These are phyloP conservation scores for Thielaviopsis ethacetica DNA, from an alignment of 2,329 filamentous ascomycete species.

Conservation along the genomic window DNA sequence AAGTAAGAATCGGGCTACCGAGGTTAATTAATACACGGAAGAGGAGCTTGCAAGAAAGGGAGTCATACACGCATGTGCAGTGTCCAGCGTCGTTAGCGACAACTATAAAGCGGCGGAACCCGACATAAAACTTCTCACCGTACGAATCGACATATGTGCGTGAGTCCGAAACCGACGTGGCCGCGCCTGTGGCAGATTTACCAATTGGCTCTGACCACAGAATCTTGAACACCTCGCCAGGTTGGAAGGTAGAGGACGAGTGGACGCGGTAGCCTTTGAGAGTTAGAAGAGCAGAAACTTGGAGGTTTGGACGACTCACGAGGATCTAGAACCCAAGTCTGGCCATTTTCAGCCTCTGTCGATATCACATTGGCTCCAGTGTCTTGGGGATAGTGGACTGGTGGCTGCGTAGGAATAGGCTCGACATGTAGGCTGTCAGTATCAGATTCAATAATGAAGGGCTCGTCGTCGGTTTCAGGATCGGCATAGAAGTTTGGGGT, in stretches of 20 bases:
- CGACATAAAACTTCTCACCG: slow-evolving; percentile 27
- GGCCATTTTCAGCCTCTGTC: background rate
- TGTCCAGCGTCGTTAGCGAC: slow-evolving; percentile 34
- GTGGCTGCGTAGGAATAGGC: background rate
- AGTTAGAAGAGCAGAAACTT: background rate
- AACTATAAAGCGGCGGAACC: slow-evolving; percentile 38
- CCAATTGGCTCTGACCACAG: slow-evolving; percentile 37
- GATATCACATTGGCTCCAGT: background rate
- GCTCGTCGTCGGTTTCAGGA: background rate
- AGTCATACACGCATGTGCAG: slow-evolving; percentile 35
- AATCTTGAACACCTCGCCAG: slow-evolving; percentile 35
- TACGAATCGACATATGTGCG: slow-evolving; percentile 21
- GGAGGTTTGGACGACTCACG: background rate
- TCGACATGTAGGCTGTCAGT: background rate
- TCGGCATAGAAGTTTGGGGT: background rate
- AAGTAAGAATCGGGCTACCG: slow-evolving; percentile 37
- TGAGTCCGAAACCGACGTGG: slow-evolving; percentile 20
- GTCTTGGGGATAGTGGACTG: background rate
- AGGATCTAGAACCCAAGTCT: slow-evolving; percentile 1
- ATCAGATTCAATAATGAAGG: slow-evolving; percentile 1
- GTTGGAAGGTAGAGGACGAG: slow-evolving; percentile 3
- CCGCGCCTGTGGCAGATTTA: slow-evolving; percentile 16
- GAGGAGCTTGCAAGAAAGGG: background rate
- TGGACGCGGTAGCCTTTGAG: background rate
- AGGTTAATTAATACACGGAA: background rate